Evolutionary conservation across 1,284 basidiomycete species (phyloP).

Genomic region (Marasmius oreades): DNA sequence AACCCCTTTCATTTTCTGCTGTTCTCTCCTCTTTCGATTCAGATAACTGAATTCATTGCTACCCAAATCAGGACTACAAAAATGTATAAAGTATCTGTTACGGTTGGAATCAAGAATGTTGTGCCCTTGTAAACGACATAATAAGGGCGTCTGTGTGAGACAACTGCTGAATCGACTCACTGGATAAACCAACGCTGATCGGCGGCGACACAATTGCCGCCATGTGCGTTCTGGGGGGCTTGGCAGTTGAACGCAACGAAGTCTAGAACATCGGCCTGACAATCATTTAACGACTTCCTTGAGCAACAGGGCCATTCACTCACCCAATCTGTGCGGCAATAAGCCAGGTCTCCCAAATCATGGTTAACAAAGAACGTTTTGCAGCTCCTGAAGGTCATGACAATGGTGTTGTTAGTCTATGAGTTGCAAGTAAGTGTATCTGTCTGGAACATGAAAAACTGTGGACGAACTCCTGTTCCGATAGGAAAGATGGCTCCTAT

Average conservation of each 20-base stretch:
- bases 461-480: conserved; percentile 23
- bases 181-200: conserved; percentile 46
- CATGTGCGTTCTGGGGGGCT: conserved; percentile 44
- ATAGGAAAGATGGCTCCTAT: conserved; percentile 32
- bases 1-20: not conserved
- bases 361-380: conserved; percentile 39
- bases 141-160: too few species aligned
- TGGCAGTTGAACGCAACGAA: conserved; percentile 40
- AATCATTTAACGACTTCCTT: not conserved
- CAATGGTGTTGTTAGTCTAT: conserved; percentile 31
- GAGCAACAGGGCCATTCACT: conserved; percentile 3
- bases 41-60: not conserved
- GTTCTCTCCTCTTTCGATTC: not conserved
- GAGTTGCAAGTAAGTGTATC: not conserved
- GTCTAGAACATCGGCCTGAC: conserved; percentile 35
- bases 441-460: conserved; percentile 4
- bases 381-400: conserved; percentile 33
- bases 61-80: not conserved
- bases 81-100: not conserved
- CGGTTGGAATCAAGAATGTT: not conserved
- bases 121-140: not conserved
- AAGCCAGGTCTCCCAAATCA: conserved; percentile 26
- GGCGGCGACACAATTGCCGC: conserved; percentile 41
- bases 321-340: conserved; percentile 39
- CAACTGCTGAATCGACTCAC: conserved; percentile 23